Evolutionary conservation across 495 filamentous ascomycete species (phyloP).

Genomic region (Lasiosphaeria hispida): DNA sequence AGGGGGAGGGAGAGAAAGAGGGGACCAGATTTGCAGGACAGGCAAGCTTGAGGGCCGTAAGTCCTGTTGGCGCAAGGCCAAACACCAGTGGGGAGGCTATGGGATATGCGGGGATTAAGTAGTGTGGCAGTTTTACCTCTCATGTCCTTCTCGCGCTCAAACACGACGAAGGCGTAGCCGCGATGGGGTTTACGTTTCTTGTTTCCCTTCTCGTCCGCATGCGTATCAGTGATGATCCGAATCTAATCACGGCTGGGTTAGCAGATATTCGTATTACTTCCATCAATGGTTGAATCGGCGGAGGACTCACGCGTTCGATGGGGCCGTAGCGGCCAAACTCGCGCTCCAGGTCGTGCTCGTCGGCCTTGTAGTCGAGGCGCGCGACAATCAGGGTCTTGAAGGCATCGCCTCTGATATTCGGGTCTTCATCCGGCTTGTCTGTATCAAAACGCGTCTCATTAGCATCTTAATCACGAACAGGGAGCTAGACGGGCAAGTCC

Average conservation of each 20-base stretch:
- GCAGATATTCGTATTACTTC: not conserved
- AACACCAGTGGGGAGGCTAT: slow-evolving; percentile 10
- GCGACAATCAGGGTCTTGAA: slow-evolving; percentile 94
- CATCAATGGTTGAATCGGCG: not conserved
- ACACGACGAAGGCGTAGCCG: slow-evolving; percentile 97
- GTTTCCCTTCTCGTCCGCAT: slow-evolving; percentile 66
- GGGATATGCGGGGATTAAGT: slow-evolving; percentile 37
- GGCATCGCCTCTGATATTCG: slow-evolving; percentile 84
- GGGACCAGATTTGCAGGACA: slow-evolving; percentile 35
- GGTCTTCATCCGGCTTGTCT: slow-evolving; percentile 74
- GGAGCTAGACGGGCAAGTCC: slow-evolving; percentile 28
- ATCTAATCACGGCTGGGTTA: slow-evolving; percentile 57
- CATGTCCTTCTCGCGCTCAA: slow-evolving; percentile 98
- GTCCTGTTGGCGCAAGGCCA: slow-evolving; percentile 33
- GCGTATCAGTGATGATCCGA: slow-evolving; percentile 71
- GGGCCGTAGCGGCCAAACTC: slow-evolving; percentile 95
- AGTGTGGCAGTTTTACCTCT: slow-evolving; percentile 72
- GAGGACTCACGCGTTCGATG: slow-evolving; percentile 74
- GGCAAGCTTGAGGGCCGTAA: slow-evolving; percentile 58
- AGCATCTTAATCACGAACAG: not conserved
- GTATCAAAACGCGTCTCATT: slow-evolving; percentile 5
- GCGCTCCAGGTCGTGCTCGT: slow-evolving; percentile 83
- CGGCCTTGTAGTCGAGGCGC: slow-evolving; percentile 83
- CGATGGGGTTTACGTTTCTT: slow-evolving; percentile 79
- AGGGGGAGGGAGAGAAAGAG: slow-evolving; percentile 14